Evolutionary conservation across 2,329 filamentous ascomycete genomes (phyloP), one percentile per base, ranked within the genome.

Genomic region (Aureobasidium musti): DNA sequence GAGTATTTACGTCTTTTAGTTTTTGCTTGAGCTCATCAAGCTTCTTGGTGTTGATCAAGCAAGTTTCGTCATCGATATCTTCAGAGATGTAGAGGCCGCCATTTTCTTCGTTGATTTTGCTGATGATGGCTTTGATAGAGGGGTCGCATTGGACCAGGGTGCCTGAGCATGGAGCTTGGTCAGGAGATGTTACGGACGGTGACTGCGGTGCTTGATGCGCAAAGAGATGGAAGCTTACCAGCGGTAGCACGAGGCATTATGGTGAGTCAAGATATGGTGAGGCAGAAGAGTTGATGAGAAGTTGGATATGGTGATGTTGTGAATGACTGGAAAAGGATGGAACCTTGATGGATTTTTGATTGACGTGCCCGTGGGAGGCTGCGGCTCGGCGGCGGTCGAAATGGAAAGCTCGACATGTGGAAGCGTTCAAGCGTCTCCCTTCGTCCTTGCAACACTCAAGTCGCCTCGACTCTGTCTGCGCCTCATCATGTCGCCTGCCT

Each of bases 111-210:
- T 94, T 89, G 71, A 94, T 90, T 73, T 88, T 90, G 72, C 91
- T 82, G 73, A 94, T 89, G 81, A 93, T 92, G 69, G 91, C 90
- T 79, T 92, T 93, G 83, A 94, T 92, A 52, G 89, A 91, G n/a
- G 91, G 89, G 75, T 94, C 91, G 78, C 89, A 92, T 77, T 92
- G 87, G 77, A 94, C 87, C 70, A 94, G 84, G 33, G 91, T 88
- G 69, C 90, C 90, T 76, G 41, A n/a, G n/a, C n/a, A n/a, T n/a
- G n/a, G 5, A 21, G 14, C 19, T 26, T 28, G n/a, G 50, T 53
- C 11, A 28, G 39, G n/a, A 43, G 8, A 43, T 43, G 19, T 39
- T 11, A 39, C 3, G 33, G 33, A 39, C 17, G 45, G 26, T 19
- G 23, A 49, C 19, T 28, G 45, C 5, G 23, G 50, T 19, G 23